Evolutionary conservation across 176 grass and related monocot genomes (phyloP).

Genomic region (Triticum turgidum): DNA sequence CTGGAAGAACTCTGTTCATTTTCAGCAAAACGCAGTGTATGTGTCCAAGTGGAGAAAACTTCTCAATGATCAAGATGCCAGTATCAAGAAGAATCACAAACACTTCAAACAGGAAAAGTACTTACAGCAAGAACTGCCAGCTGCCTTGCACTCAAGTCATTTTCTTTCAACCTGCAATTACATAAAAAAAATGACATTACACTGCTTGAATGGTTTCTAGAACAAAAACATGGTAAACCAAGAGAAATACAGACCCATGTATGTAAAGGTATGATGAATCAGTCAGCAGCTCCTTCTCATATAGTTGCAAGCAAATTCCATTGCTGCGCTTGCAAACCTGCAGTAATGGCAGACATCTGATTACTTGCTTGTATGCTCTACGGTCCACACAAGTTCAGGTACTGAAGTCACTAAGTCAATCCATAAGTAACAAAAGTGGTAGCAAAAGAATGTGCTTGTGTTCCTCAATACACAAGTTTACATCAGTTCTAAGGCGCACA

Average conservation of each 20-base stretch:
- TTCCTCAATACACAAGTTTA: background rate
- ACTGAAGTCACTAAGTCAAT: background rate
- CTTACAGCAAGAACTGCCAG: constrained; percentile 80
- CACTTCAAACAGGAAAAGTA: constrained; percentile 28
- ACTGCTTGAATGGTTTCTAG: background rate
- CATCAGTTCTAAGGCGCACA: background rate
- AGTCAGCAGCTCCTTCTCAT: constrained; percentile 90
- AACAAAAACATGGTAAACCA: constrained; percentile 23
- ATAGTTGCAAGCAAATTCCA: constrained; percentile 85
- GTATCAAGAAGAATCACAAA: background rate
- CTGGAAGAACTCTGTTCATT: constrained; percentile 29
- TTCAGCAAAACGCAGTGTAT: constrained; percentile 8
- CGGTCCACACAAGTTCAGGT: background rate
- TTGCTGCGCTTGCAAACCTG: constrained; percentile 81
- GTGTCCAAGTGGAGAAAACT: constrained; percentile 1
- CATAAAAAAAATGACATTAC: constrained; percentile 20
- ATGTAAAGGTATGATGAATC: constrained; percentile 84
- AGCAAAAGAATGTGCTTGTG: constrained; percentile 22
- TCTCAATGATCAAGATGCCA: background rate
- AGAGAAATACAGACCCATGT: constrained; percentile 72
- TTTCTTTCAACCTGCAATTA: constrained; percentile 71
- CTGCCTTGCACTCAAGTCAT: constrained; percentile 66
- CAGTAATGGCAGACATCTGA: constrained; percentile 3
- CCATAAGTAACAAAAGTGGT: constrained; percentile 14
- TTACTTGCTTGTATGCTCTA: background rate